Base-by-base conservation (phyloP, 139 green algal species). In the Chlamydomonas eustigma region DNA sequence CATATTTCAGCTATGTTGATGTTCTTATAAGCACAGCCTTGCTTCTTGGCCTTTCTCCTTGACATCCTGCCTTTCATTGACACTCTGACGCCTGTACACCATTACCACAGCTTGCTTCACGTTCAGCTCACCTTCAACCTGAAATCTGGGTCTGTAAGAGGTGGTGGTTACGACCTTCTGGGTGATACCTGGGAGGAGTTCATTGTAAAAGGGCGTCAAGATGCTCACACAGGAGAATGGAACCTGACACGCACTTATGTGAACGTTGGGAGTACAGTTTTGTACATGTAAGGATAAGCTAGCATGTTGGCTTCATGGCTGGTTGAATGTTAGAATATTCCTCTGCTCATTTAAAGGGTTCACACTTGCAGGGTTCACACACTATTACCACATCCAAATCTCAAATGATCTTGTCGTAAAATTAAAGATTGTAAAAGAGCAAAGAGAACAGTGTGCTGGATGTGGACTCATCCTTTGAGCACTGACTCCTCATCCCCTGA, bases 271-370 rank as follows among this genome's bases (percentile, higher is more conserved):
- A 31, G 51, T 25, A 73, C 66, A 2, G 22, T 73, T 2, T 24
- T 51, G 66, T 73, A 73, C 71, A 76, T 12, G 71, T 76, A 51
- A 44, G 44, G 2, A 36, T 25, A n/a, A 37, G n/a, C n/a, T n/a
- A n/a, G n/a, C n/a, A n/a, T n/a, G n/a, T n/a, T n/a, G n/a, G n/a
- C n/a, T n/a, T n/a, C n/a, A n/a, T n/a, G n/a, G n/a, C n/a, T n/a
- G n/a, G n/a, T n/a, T n/a, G n/a, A n/a, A n/a, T n/a, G n/a, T n/a
- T n/a, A n/a, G n/a, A n/a, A n/a, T n/a, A n/a, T n/a, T n/a, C n/a
- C n/a, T n/a, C n/a, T n/a, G n/a, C n/a, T n/a, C n/a, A n/a, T n/a
- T n/a, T n/a, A n/a, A n/a, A n/a, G n/a, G n/a, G n/a, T n/a, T n/a
- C n/a, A n/a, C n/a, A n/a, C n/a, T n/a, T n/a, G n/a, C n/a, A n/a